Base-by-base conservation (phyloP, 768 basidiomycete genomes). In the Auriscalpium orientale region DNA sequence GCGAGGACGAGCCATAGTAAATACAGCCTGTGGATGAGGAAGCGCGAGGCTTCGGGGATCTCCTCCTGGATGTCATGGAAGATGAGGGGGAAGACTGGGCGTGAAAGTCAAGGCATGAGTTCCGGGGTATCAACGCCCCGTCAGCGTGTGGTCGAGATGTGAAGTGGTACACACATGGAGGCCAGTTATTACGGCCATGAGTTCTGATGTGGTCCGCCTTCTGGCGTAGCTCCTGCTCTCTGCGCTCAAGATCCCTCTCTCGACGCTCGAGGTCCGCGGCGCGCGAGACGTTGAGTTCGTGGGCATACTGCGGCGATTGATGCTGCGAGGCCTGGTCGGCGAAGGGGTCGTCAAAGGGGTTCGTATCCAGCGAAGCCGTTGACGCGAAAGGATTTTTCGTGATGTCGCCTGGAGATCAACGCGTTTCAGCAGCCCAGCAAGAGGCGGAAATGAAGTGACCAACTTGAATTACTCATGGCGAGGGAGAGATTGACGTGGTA, bases 1-100 rank as follows among this genome's bases (percentile, higher is more conserved):
- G 85, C 65, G 21, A 99, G 87, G 59, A 93, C 84, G 46, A 98
- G 85, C 97, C 97, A 99, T 64, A 98, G 80, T 66, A 91, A 86
- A 68, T 90, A 98, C 58, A 99, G 72, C 38, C 91, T 84, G 49
- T 85, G 87, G 62, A 98, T 87, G 58, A 93, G 81, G 4, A 82
- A 77, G 59, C 83, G 83, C 55, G 87, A 89, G 0, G 80, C 79
- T 58, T 90, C 84, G 13, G 92, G 93, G 55, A 98, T 94, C 71
- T 94, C 93, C 57, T 89, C 89, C 65, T 77, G 68, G 66, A 98
- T 95, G 56, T 91, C 88, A 72, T 99, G 97, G 75, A 84, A 97
- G 68, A 99, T 86, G 64, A 99, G 75, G 49, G 95, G 95, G 68
- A 84, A 94, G 76, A 93, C 93, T 95, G 71, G 59, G 47, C 43